Conservation (phyloP, 257 asterid genomes). For the Petunia secreta region DNA sequence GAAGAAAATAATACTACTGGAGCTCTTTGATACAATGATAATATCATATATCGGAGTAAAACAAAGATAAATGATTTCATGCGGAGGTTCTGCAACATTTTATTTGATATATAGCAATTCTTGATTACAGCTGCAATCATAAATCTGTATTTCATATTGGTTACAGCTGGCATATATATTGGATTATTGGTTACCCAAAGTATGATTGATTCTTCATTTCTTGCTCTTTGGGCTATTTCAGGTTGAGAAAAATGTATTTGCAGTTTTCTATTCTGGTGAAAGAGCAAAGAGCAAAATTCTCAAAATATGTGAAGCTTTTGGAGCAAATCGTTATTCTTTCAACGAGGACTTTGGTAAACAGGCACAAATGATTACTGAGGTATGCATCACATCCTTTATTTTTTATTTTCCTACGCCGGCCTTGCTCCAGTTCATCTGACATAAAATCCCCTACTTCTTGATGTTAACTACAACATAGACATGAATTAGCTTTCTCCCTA, state of each 20-base stretch:
- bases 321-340: constrained; percentile 91
- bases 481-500: constrained; percentile 3
- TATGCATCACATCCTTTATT: constrained; percentile 31
- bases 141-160: constrained; percentile 3
- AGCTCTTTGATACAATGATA: not conserved
- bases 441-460: not conserved
- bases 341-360: constrained; percentile 79
- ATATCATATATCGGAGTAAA: not conserved
- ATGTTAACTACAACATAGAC: not conserved
- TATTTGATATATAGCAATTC: not conserved
- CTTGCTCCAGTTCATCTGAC: constrained; percentile 14
- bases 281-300: constrained; percentile 83
- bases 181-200: not conserved
- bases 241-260: constrained; percentile 95
- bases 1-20: not conserved
- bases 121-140: constrained; percentile 4
- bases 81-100: constrained; percentile 7
- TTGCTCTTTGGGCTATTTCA: constrained; percentile 38
- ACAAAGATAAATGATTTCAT: not conserved
- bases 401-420: not conserved
- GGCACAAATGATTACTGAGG: constrained; percentile 81
- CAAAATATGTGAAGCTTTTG: constrained; percentile 99
- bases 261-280: constrained; percentile 95
- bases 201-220: constrained; percentile 11
- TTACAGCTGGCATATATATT: not conserved